Percentiles rank a stretch among this genome's conserved stretches.
Conservation (phyloP, 2,329 filamentous ascomycete genomes). For the Madurella fahalii region DNA sequence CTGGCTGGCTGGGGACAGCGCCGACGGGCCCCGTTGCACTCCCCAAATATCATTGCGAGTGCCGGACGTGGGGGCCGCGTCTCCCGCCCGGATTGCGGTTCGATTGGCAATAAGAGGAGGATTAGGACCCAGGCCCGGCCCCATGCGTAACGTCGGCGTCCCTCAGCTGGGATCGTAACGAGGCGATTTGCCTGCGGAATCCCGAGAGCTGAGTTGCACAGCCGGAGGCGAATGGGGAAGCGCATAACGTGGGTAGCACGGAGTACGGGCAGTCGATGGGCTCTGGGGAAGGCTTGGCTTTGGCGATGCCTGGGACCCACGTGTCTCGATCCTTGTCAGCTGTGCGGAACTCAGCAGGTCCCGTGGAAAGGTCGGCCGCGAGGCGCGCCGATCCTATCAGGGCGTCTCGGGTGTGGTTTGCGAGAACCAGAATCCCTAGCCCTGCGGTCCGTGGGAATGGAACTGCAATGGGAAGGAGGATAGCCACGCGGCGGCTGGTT, state of each 20-base stretch:
- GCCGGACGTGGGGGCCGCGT: background rate
- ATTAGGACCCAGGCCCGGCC: too few relatives aligned
- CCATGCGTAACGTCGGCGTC: background rate
- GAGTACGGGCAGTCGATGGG: background rate
- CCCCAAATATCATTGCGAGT: background rate
- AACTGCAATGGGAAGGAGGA: background rate
- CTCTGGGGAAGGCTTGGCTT: conserved; percentile 1
- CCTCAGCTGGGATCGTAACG: conserved; percentile 13
- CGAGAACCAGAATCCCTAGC: too few relatives aligned
- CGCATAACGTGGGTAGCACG: too few relatives aligned
- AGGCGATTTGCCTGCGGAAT: conserved; percentile 5
- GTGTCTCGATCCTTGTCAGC: conserved; percentile 14
- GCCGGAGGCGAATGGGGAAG: too few relatives aligned
- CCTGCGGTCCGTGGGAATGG: background rate
- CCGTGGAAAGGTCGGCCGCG: background rate
- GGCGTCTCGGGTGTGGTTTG: too few relatives aligned
- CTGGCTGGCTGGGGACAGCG: background rate
- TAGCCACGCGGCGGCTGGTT: background rate
- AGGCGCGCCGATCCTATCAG: too few relatives aligned
- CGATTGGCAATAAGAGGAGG: too few relatives aligned
- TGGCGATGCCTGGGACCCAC: conserved; percentile 13
- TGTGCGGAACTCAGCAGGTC: background rate
- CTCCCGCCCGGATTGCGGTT: background rate
- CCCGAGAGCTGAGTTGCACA: conserved; percentile 9
- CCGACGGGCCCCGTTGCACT: background rate